Evolutionary conservation across 345 rosid genomes (phyloP), one percentile per base, ranked within the genome.

Genomic region (Acer saccharum): DNA sequence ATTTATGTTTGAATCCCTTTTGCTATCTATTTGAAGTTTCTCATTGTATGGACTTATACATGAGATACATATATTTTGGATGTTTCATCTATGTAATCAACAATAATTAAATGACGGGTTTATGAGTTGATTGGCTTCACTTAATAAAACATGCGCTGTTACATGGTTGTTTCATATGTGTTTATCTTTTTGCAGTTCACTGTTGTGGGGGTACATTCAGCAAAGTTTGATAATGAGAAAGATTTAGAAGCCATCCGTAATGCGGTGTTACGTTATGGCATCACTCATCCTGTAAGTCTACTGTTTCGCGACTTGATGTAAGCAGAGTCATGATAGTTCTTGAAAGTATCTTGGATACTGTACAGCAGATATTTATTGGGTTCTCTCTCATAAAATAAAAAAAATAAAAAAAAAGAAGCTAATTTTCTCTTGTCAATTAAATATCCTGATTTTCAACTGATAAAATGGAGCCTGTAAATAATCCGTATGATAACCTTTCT

Each of bases 181-280:
- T 72, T 70, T 78, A 52, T 68, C 71, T 60, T 65, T 72, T 68
- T 67, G 74, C 88, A 95, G 99, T 90, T 95, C 79, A 82, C 92
- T 12, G 99, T 95, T 81, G 90, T 95, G 46, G 99, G 99, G 81
- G 99, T 95, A 46, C 99, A 93, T 86, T 93, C 99, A 18, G 98
- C 98, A 20, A 95, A 95, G 87, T 95, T 95, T 6, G 99, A 93
- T 84, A 95, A 95, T 81, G 99, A 93, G 85, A 95, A 93, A 82
- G 99, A 95, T 86, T 83, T 90, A 80, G 99, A 91, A 79, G 98
- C 99, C 77, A 95, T 95, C 77, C 90, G 92, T 46, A 95, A 86
- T 86, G 99, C 98, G 60, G 97, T 93, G 62, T 75, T 93, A 68
- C 95, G 98, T 32, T 95, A 95, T 76, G 90, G 84, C 71, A 89